Conservation (phyloP, 108 stramenopile species). For the Conticribra guillardii region DNA sequence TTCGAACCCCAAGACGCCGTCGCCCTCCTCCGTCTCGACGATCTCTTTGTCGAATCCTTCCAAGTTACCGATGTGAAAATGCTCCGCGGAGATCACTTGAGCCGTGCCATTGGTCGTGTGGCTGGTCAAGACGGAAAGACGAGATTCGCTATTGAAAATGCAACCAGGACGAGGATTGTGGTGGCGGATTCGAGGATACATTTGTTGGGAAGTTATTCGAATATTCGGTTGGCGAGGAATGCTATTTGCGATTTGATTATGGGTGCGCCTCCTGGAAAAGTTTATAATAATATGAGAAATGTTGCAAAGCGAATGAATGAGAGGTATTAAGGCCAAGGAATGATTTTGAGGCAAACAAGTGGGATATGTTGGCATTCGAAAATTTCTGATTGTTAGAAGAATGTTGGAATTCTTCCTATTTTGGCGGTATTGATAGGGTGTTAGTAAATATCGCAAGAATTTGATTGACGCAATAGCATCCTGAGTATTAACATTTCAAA, state of each 20-base stretch:
- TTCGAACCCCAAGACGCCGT: conserved; percentile 99
- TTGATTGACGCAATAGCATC: too few species aligned
- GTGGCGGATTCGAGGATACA: conserved; percentile 97
- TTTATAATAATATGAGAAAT: conserved; percentile 99
- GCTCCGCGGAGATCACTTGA: conserved; percentile 95
- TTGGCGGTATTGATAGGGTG: too few species aligned
- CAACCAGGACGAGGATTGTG: conserved; percentile 97
- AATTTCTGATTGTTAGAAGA: too few species aligned
- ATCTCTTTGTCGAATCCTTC: conserved; percentile 97
- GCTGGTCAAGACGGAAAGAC: conserved; percentile 99
- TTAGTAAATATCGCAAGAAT: too few species aligned
- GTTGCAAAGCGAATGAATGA: conserved; percentile 97
- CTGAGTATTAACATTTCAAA: too few species aligned
- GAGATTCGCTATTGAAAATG: conserved; percentile 99
- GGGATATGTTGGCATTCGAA: too few species aligned
- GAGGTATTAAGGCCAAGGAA: conserved; percentile 92
- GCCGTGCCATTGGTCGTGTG: conserved; percentile 97
- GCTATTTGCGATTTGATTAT: conserved; percentile 98
- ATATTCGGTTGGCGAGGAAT: conserved; percentile 97
- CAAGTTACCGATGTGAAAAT: conserved; percentile 97
- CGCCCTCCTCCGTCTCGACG: conserved; percentile 96
- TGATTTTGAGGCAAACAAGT: too few species aligned
- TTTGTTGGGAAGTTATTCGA: conserved; percentile 93
- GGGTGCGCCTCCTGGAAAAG: conserved; percentile 99
- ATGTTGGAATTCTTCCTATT: too few species aligned